phyloP scores from a whole-genome alignment of 768 basidiomycete species.

The Lentinus tigrinus region DNA sequence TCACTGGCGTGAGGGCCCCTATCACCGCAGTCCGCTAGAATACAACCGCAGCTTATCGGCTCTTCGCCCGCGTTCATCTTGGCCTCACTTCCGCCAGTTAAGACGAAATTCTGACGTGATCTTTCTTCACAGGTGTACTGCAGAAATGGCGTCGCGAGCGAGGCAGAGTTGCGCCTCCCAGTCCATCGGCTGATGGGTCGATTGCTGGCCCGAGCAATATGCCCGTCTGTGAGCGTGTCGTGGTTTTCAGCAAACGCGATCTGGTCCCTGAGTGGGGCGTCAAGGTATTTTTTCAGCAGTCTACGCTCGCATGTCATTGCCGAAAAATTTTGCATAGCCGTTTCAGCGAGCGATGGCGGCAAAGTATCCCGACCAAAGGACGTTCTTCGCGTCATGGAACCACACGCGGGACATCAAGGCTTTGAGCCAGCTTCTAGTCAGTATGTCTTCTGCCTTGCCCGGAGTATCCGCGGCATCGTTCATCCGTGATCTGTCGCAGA shows the following conservation, averaged over 20 bases:
- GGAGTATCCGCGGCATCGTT: not conserved
- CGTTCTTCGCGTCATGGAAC: constrained; percentile 74
- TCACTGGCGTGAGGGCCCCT: too few species aligned
- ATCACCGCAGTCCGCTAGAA: too few species aligned
- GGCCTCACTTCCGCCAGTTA: not conserved
- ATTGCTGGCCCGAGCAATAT: constrained; percentile 14
- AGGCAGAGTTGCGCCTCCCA: constrained; percentile 42
- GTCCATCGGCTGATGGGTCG: constrained; percentile 7
- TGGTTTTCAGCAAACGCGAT: constrained; percentile 93
- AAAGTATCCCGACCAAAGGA: constrained; percentile 67
- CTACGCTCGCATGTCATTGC: constrained; percentile 1
- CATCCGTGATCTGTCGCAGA: constrained; percentile 40
- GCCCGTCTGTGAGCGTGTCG: constrained; percentile 71
- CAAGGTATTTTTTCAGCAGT: constrained; percentile 51
- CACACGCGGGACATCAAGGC: constrained; percentile 60
- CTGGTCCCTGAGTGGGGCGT: constrained; percentile 87
- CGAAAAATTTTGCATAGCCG: constrained; percentile 44
- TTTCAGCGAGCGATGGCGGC: constrained; percentile 70
- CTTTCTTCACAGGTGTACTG: constrained; percentile 47
- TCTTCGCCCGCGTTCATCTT: too few species aligned
- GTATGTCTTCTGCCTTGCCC: constrained; percentile 45
- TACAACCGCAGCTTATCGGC: too few species aligned
- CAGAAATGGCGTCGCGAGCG: constrained; percentile 69
- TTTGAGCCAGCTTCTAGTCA: constrained; percentile 67
- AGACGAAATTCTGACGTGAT: not conserved